Conservation (phyloP, 2,329 filamentous ascomycete species). For the Claviceps monticola region DNA sequence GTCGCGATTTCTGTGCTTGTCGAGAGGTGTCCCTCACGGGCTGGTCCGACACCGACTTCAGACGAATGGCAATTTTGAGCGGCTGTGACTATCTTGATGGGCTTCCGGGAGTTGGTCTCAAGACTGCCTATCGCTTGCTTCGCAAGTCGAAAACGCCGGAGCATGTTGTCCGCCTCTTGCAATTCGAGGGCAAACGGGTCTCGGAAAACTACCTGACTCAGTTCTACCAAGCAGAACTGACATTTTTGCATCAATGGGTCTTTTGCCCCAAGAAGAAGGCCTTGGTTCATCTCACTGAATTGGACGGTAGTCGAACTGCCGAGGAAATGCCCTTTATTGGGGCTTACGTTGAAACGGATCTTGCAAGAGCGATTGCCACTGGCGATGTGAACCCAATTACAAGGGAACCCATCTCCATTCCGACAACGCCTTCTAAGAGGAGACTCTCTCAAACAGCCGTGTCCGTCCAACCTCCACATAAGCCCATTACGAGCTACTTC, state of each 20-base stretch:
- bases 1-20: slow-evolving; percentile 76
- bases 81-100: slow-evolving; percentile 91
- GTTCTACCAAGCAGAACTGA: slow-evolving; percentile 79
- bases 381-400: slow-evolving; percentile 86
- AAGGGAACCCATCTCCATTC: slow-evolving; percentile 47
- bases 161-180: slow-evolving; percentile 64
- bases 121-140: slow-evolving; percentile 83
- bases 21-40: slow-evolving; percentile 79
- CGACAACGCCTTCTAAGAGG: slow-evolving; percentile 27
- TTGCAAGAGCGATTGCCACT: slow-evolving; percentile 60
- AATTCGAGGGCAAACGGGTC: slow-evolving; percentile 80
- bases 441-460: slow-evolving; percentile 23
- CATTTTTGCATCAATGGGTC: slow-evolving; percentile 88
- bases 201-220: slow-evolving; percentile 67
- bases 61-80: slow-evolving; percentile 90
- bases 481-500: slow-evolving; percentile 43
- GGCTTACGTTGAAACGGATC: slow-evolving; percentile 48
- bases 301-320: slow-evolving; percentile 47
- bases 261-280: slow-evolving; percentile 63
- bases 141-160: slow-evolving; percentile 84
- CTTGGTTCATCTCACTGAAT: slow-evolving; percentile 62
- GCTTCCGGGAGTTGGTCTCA: slow-evolving; percentile 75
- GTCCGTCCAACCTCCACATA: slow-evolving; percentile 19
- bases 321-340: slow-evolving; percentile 75
- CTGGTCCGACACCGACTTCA: slow-evolving; percentile 84